Evolutionary conservation across 495 filamentous ascomycete genomes (phyloP).

Genomic region (Penicillium cataractarum): DNA sequence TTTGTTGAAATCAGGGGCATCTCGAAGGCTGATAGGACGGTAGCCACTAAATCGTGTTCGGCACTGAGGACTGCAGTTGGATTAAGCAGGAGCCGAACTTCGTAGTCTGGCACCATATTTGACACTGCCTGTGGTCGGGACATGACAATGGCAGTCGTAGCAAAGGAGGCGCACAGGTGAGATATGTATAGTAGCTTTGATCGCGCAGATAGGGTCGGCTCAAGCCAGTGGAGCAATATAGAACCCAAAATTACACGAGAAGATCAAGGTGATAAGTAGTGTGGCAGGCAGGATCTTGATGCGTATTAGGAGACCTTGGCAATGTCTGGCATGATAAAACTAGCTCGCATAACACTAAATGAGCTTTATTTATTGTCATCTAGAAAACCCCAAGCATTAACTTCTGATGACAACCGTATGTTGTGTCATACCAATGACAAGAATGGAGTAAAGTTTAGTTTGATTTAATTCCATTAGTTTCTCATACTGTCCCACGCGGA

Average conservation of each 20-base stretch:
- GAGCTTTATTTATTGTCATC: not conserved
- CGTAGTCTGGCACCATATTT: conserved; percentile 21
- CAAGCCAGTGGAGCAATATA: conserved; percentile 6
- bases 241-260: not conserved
- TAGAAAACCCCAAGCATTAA: not conserved
- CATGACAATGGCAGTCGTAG: conserved; percentile 2
- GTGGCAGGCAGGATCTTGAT: not conserved
- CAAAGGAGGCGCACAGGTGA: not conserved
- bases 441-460: not conserved
- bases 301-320: not conserved
- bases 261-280: not conserved
- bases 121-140: conserved; percentile 4
- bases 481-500: not conserved
- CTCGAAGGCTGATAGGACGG: conserved; percentile 12
- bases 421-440: not conserved
- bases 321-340: not conserved
- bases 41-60: conserved; percentile 8
- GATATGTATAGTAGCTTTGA: conserved; percentile 9
- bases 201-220: not conserved
- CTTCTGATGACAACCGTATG: not conserved
- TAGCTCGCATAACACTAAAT: not conserved
- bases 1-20: conserved; percentile 10
- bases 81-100: conserved; percentile 17
- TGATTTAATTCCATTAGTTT: not conserved
- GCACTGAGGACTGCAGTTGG: conserved; percentile 13